Conservation (phyloP, 2,329 filamentous ascomycete genomes). For the Aspergillus sp. region DNA sequence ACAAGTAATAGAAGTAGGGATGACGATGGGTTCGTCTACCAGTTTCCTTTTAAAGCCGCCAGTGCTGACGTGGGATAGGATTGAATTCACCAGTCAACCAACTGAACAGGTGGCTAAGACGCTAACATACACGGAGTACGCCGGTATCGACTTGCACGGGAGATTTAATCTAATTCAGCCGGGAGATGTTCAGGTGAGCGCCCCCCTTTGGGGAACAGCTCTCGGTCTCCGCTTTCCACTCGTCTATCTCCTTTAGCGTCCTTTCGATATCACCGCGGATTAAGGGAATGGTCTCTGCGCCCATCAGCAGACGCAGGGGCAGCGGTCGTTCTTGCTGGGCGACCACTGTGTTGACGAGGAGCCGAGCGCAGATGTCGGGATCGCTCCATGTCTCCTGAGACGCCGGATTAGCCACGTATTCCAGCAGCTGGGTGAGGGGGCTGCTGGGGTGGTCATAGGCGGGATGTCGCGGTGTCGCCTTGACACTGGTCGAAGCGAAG, state of each 20-base stretch:
- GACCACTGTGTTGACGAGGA: constrained; percentile 14
- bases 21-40: too few relatives aligned
- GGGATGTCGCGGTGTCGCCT: not conserved
- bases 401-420: constrained; percentile 10
- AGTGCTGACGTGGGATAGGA: too few relatives aligned
- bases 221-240: too few relatives aligned
- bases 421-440: constrained; percentile 7
- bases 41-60: too few relatives aligned
- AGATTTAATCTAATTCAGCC: too few relatives aligned
- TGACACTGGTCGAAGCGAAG: not conserved
- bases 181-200: too few relatives aligned
- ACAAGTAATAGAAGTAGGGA: too few relatives aligned
- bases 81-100: too few relatives aligned
- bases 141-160: too few relatives aligned
- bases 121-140: too few relatives aligned
- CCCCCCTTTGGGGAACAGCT: too few relatives aligned
- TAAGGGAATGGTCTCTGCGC: constrained; percentile 3
- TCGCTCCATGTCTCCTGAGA: constrained; percentile 7
- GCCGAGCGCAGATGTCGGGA: constrained; percentile 13
- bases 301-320: constrained; percentile 15
- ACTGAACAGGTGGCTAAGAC: too few relatives aligned
- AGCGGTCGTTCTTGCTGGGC: constrained; percentile 7
- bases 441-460: not conserved
- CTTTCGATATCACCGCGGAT: not conserved
- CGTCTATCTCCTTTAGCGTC: not conserved